Percentiles rank a stretch among this genome's conserved stretches.
phyloP scores from a whole-genome alignment of 2,329 filamentous ascomycete species.

The Ophiostoma tasmaniense region DNA sequence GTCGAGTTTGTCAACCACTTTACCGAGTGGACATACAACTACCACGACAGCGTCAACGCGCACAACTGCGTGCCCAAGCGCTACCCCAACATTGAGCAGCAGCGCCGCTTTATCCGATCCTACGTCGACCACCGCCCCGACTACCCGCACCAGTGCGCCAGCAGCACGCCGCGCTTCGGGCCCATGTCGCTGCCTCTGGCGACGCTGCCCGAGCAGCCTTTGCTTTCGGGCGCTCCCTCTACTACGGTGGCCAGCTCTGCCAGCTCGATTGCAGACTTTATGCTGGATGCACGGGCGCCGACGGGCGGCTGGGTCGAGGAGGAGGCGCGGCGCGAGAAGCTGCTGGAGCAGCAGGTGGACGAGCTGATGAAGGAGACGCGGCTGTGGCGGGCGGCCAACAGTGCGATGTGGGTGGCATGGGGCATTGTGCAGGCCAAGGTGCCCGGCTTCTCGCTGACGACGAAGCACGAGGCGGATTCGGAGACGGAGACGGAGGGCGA shows the following conservation, averaged over 20 bases:
- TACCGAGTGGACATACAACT: conserved; percentile 97
- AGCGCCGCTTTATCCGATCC: conserved; percentile 73
- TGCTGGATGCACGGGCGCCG: conserved; percentile 66
- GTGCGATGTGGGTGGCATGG: conserved; percentile 89
- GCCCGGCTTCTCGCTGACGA: conserved; percentile 45
- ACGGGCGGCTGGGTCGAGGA: conserved; percentile 49
- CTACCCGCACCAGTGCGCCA: conserved; percentile 41
- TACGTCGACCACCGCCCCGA: conserved; percentile 77
- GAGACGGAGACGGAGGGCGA: conserved; percentile 16
- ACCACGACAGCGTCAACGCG: conserved; percentile 62
- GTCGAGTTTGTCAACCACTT: conserved; percentile 98
- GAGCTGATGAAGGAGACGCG: conserved; percentile 68
- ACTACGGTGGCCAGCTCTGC: conserved; percentile 32
- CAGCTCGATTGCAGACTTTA: conserved; percentile 59
- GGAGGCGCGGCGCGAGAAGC: conserved; percentile 54
- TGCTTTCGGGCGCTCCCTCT: conserved; percentile 4
- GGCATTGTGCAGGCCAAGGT: conserved; percentile 92
- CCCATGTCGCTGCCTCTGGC: conserved; percentile 18
- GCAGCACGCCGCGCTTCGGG: conserved; percentile 19
- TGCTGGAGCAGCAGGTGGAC: conserved; percentile 57
- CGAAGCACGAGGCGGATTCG: conserved; percentile 30
- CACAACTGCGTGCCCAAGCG: conserved; percentile 57
- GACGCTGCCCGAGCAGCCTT: conserved; percentile 18
- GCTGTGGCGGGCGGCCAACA: conserved; percentile 82
- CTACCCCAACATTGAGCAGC: conserved; percentile 75